These are phyloP conservation scores for Fusarium sp. DNA, from an alignment of 2,329 filamentous ascomycete genomes.

Conservation along the genomic window DNA sequence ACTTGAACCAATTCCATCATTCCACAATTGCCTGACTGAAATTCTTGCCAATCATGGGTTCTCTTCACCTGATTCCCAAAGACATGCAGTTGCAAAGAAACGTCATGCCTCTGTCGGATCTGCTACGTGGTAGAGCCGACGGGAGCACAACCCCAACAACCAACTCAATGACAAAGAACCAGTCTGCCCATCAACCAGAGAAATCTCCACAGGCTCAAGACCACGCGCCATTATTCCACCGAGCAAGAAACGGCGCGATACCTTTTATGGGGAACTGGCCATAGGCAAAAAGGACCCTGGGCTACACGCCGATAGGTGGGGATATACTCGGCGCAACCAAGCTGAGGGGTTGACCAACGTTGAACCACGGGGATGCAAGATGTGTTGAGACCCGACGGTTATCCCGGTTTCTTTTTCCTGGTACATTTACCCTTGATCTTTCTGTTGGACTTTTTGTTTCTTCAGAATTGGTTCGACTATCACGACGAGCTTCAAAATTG, in stretches of 20 bases:
- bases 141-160: neutral
- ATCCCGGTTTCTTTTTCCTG: neutral
- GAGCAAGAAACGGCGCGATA: constrained; percentile 24
- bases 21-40: neutral
- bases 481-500: neutral
- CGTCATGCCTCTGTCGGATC: neutral
- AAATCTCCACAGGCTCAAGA: constrained; percentile 25
- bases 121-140: no score
- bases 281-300: constrained; percentile 24
- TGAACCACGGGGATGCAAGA: constrained; percentile 21
- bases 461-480: neutral
- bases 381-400: neutral
- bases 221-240: constrained; percentile 31
- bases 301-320: constrained; percentile 43
- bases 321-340: constrained; percentile 37
- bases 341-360: neutral
- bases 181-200: constrained; percentile 2
- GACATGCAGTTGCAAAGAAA: neutral
- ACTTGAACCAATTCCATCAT: neutral
- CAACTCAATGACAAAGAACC: constrained; percentile 10
- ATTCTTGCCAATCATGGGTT: constrained; percentile 6
- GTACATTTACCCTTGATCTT: neutral
- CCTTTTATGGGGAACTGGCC: constrained; percentile 15
- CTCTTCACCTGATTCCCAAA: neutral
- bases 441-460: neutral